phyloP scores from a whole-genome alignment of 805 yeast species.

The Saccharomycopsis sp. region DNA sequence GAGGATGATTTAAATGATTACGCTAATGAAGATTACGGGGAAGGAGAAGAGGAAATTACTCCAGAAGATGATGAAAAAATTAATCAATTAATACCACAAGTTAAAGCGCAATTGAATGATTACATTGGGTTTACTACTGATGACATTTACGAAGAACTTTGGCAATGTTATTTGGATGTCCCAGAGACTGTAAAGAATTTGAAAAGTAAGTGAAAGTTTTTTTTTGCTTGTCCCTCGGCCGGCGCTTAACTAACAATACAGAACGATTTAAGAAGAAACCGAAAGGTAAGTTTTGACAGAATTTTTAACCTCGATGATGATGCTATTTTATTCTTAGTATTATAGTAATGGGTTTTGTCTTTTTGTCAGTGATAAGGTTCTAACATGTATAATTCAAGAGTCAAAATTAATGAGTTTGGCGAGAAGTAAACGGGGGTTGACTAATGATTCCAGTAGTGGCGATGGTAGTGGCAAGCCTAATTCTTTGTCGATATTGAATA shows the following conservation, averaged over 20 bases:
- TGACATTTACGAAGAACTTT: constrained; percentile 51
- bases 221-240: background rate
- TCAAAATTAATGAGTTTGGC: constrained; percentile 45
- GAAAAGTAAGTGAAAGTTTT: constrained; percentile 24
- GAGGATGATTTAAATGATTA: constrained; percentile 30
- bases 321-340: background rate
- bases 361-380: background rate
- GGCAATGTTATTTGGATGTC: constrained; percentile 51
- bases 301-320: background rate
- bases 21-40: constrained; percentile 24
- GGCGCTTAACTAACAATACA: constrained; percentile 1
- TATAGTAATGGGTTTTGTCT: background rate
- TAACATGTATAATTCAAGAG: constrained; percentile 22
- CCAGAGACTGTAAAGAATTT: constrained; percentile 44
- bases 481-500: constrained; percentile 9
- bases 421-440: constrained; percentile 22
- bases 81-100: constrained; percentile 36
- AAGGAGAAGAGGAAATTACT: constrained; percentile 30
- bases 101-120: constrained; percentile 32
- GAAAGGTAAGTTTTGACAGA: constrained; percentile 1
- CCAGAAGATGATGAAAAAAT: constrained; percentile 37
- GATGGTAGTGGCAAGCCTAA: background rate
- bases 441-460: background rate
- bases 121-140: constrained; percentile 39
- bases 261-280: constrained; percentile 24